These are phyloP conservation scores for Cicer yamashitae DNA, from an alignment of 306 rosid genomes.

Conservation along the genomic window DNA sequence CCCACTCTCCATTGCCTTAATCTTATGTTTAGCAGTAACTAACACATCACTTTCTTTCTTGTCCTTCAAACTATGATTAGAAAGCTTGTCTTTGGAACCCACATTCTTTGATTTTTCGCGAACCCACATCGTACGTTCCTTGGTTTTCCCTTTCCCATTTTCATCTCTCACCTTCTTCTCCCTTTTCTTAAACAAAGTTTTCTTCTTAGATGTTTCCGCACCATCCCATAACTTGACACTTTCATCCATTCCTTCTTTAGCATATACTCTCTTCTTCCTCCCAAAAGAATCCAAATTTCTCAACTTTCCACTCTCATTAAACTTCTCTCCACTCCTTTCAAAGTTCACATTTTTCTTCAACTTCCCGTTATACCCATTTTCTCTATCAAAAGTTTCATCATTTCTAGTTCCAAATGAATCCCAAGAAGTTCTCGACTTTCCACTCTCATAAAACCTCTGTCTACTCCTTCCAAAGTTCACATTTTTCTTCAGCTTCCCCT, in stretches of 20 bases:
- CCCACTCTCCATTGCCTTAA: conserved; percentile 42
- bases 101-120: conserved; percentile 39
- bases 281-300: conserved; percentile 45
- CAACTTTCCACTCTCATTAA: conserved; percentile 37
- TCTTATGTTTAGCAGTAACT: conserved; percentile 40
- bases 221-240: conserved; percentile 25
- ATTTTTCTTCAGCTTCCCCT: conserved; percentile 40
- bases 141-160: conserved; percentile 13
- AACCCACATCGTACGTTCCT: conserved; percentile 52
- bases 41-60: conserved; percentile 34
- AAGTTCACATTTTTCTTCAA: conserved; percentile 38
- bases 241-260: conserved; percentile 39
- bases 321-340: conserved; percentile 30
- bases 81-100: conserved; percentile 46
- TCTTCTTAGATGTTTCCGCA: conserved; percentile 37
- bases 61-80: conserved; percentile 39
- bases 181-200: conserved; percentile 31
- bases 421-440: conserved; percentile 24
- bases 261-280: conserved; percentile 52
- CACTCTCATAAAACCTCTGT: conserved; percentile 22
- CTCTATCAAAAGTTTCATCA: conserved; percentile 23
- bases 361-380: conserved; percentile 41
- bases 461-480: conserved; percentile 14
- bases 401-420: conserved; percentile 27
- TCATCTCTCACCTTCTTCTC: conserved; percentile 39